These are phyloP conservation scores for Fraxinus velutina DNA, from an alignment of 305 asterid species.

Conservation along the genomic window DNA sequence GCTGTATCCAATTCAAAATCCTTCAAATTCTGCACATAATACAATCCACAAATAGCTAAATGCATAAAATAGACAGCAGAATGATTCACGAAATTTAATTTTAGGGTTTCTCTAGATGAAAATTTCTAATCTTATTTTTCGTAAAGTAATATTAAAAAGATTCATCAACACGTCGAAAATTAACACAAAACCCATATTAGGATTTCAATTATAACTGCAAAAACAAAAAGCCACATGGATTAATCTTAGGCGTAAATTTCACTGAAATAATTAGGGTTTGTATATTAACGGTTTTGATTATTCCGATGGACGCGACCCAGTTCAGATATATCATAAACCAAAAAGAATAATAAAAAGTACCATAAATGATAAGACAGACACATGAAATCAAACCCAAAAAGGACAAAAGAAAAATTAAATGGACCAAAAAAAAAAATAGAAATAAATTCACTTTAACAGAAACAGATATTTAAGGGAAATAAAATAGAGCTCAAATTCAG, in stretches of 20 bases:
- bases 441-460: constrained; percentile 5
- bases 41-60: background rate
- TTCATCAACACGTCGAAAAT: background rate
- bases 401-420: background rate
- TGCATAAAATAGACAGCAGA: background rate
- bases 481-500: constrained; percentile 1
- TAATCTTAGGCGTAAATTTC: background rate
- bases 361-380: background rate
- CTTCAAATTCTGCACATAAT: background rate
- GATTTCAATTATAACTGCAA: background rate
- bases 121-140: background rate
- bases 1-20: background rate
- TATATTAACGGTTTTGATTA: background rate
- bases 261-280: constrained; percentile 24
- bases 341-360: background rate
- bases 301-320: background rate
- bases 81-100: background rate
- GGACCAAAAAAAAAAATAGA: background rate
- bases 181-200: background rate
- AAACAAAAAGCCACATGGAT: background rate
- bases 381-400: constrained; percentile 2
- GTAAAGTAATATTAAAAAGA: constrained; percentile 7
- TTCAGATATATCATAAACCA: background rate
- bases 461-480: background rate
- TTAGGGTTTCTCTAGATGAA: constrained; percentile 5